These are phyloP conservation scores for Pisolithus sp. DNA, from an alignment of 768 basidiomycete species.

Conservation along the genomic window DNA sequence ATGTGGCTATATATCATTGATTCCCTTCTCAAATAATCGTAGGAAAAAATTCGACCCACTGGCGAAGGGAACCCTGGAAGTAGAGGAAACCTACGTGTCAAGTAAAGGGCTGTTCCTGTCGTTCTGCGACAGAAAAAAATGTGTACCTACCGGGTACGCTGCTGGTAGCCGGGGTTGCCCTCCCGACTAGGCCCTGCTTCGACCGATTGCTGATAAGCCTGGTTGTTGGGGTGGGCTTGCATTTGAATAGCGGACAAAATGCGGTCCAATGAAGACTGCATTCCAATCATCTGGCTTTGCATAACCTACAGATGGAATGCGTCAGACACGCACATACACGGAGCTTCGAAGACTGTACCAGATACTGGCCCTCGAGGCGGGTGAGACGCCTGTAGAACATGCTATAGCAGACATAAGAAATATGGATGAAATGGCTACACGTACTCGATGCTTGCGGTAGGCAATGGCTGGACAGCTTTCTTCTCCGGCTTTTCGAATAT, in stretches of 20 bases:
- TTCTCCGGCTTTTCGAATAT: slow-evolving; percentile 90
- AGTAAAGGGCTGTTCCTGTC: slow-evolving; percentile 12
- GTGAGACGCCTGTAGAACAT: slow-evolving; percentile 58
- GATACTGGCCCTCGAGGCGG: slow-evolving; percentile 79
- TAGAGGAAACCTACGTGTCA: slow-evolving; percentile 60
- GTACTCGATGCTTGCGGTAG: slow-evolving; percentile 70
- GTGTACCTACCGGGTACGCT: slow-evolving; percentile 30
- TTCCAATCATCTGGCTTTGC: slow-evolving; percentile 92
- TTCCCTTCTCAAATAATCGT: slow-evolving; percentile 9
- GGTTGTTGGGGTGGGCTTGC: slow-evolving; percentile 28
- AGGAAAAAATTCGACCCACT: slow-evolving; percentile 36
- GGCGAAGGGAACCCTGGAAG: slow-evolving; percentile 90
- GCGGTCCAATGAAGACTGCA: slow-evolving; percentile 84
- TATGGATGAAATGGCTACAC: slow-evolving; percentile 20
- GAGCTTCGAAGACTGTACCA: slow-evolving; percentile 39
- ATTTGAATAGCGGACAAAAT: slow-evolving; percentile 64
- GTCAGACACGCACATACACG: background rate
- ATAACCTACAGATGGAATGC: slow-evolving; percentile 50
- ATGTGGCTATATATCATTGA: slow-evolving; percentile 51
- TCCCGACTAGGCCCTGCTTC: slow-evolving; percentile 21
- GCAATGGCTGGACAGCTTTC: slow-evolving; percentile 57
- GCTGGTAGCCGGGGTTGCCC: slow-evolving; percentile 20
- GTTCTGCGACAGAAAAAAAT: slow-evolving; percentile 20
- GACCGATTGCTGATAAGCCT: slow-evolving; percentile 8
- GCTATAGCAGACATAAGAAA: slow-evolving; percentile 18